Evolutionary conservation across 176 grass and related monocot species (phyloP), one percentile per base, ranked within the genome.

Genomic region (Hordeum vulgare): DNA sequence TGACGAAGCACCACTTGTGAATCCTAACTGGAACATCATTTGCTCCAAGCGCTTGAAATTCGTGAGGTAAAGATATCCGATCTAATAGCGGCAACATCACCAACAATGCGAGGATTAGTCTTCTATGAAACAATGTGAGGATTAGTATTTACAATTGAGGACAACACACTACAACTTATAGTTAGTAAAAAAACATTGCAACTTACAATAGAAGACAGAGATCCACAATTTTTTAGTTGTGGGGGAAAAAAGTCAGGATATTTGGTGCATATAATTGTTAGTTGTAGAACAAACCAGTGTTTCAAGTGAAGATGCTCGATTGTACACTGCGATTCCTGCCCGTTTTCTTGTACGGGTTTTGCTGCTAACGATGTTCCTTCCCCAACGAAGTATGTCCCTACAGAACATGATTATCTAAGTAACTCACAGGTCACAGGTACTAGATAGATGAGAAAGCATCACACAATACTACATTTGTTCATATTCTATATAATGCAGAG

Each of bases 371-470:
- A 98, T 91, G 71, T 98, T 98, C 75, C 94, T 93, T 63, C 96
- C 96, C 93, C 93, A 95, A 25, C 96, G 84, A 83, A 98, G 93
- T 91, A 98, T 86, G 75, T 98, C 96, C 85, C 96, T 95, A 71
- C 29, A 75, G 34, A 75, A 80, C 11, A 53, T 28, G 53, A 83
- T 85, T 75, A 62, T 80, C 14, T 66, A 83, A 82, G 49, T 37
- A 70, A 70, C 39, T 71, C 28, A 18, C 35, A 64, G 11, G 26
- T 84, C 25, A 11, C 1, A 81, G n/a, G 35, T 11, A 40, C 21
- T 35, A 20, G 1, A 39, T 9, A 66, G 3, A 69, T 56, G 61
- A 24, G 58, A 70, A 9, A 80, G 9, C 13, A 40, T 47, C 31
- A 76, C 57, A 24, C 74, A 71, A 23, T 33, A 56, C 23, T 62